Evolutionary conservation across 2,329 filamentous ascomycete genomes (phyloP), one percentile per base, ranked within the genome.

Genomic region (Dothideomycetes sp.): DNA sequence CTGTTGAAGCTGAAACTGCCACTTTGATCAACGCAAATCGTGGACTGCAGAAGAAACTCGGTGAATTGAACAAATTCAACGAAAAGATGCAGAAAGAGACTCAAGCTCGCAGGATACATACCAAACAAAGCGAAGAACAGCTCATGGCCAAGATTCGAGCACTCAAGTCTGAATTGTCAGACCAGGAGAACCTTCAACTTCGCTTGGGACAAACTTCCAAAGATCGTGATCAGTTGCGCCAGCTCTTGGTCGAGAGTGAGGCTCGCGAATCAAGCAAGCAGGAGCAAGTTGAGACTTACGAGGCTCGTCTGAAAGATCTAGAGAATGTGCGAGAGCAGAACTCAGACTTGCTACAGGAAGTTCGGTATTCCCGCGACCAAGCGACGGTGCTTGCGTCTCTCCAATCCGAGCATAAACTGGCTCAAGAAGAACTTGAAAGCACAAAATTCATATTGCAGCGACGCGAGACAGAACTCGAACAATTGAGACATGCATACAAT

Each of bases 1-100:
- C 83, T 2, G 81, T 77, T 1, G 84, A 89, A 56, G 84, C 84
- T 1, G 84, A 91, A 55, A 86, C 82, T 2, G 83, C 89, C 49
- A 86, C 87, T 39, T 64, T 91, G 3, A 76, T 89, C 48, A 81
- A 86, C 51, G 78, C 74, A 13, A 89, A 88, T 54, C 77, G 82
- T 13, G 77, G 76, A 15, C 63, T 89, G 20, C 84, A 81, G 56
- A 76, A 76, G 41, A 80, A 82, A 39, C 70, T 86, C 7, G 78
- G 82, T 41, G 82, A 85, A 42, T 78, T 81, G 2, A 84, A 83
- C 52, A 77, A 80, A 50, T 67, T 74, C 2, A 82, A 84, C 57
- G 68, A 75, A 45, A 79, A 83, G 53, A 71, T 81, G 36, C 80
- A 78, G 52, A 82, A 77, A 48, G 83, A 88, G 51, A 78, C 76